Evolutionary conservation across 2,329 filamentous ascomycete genomes (phyloP).

Genomic region (Tolypocladium ovalisporum): DNA sequence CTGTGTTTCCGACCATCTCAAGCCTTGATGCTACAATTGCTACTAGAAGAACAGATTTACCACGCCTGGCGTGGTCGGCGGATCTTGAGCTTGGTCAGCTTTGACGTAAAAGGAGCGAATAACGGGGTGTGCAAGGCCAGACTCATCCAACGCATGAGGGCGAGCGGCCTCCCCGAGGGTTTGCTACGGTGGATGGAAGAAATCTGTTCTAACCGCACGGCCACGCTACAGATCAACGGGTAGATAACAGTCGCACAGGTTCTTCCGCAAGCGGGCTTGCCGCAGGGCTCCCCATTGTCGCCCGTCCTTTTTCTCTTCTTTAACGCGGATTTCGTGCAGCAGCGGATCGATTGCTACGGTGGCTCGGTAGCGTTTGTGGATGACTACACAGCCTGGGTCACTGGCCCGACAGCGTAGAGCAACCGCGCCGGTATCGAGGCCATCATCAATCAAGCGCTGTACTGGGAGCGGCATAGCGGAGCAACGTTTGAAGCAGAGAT

Average conservation of each 20-base stretch:
- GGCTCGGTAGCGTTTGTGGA: slow-evolving; percentile 5
- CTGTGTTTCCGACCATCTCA: too few species aligned
- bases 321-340: slow-evolving; percentile 4
- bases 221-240: background rate
- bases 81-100: slow-evolving; percentile 5
- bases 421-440: slow-evolving; percentile 11
- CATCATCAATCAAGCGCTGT: slow-evolving; percentile 10
- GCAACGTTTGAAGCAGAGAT: slow-evolving; percentile 14
- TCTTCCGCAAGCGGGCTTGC: slow-evolving; percentile 13
- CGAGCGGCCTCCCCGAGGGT: slow-evolving; percentile 5
- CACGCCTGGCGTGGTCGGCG: background rate
- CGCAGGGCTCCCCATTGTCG: slow-evolving; percentile 22
- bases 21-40: too few species aligned
- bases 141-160: slow-evolving; percentile 5
- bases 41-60: background rate
- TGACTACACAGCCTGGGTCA: slow-evolving; percentile 7
- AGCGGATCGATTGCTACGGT: background rate
- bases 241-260: background rate
- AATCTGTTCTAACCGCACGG: background rate
- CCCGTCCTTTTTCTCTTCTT: slow-evolving; percentile 23
- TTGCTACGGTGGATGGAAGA: too few species aligned
- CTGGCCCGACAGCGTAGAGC: slow-evolving; percentile 2
- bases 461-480: slow-evolving; percentile 12
- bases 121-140: slow-evolving; percentile 7
- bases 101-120: slow-evolving; percentile 7